Base-by-base conservation (phyloP, 768 basidiomycete genomes). In the Xanthoconium stramineum region DNA sequence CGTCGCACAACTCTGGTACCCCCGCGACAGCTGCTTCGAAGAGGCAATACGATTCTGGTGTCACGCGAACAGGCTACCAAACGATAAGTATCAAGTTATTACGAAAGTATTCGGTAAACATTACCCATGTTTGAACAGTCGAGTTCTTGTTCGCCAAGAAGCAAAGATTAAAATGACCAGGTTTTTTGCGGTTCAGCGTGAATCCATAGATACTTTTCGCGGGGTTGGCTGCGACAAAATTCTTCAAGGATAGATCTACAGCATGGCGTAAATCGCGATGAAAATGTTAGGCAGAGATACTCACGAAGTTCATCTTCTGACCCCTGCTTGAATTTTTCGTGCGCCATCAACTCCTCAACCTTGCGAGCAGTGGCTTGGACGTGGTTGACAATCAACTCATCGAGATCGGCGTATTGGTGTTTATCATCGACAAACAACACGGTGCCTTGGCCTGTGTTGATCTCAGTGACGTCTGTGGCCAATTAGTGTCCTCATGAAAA, bases 191-290 rank as follows among this genome's bases (percentile, higher is more conserved):
- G 67, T 98, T 96, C 53, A 95, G 75, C 14, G 89, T 90, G 71
- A 98, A 99, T 12, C 92, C 96, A 66, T 99, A 99, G 74, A 94
- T 91, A 67, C 92, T 94, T 76, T 91, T 90, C 7, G 88, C 88
- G 5, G 94, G 95, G 68, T 98, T 95, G 38, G 95, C 94, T 45
- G 90, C 88, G 30, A 96, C 84, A 63, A 88, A 92, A 61, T 94
- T 94, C 68, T 89, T 91, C 62, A 98, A 74, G 72, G 85, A 94
- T 20, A 89, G 71, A 69, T 96, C 95, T 97, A 56, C 3, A 38
- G 28, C 7, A 30, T 54, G 55, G 38, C 17, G 14, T 58, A 51
- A 53, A 33, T 9, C 30, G 2, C 4, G 36, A 20, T 33, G 14
- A 55, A 38, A 45, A 45, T 60, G 13, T 30, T 50, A 28, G 20